Evolutionary conservation across 2,329 filamentous ascomycete genomes (phyloP).

Genomic region (Hypoxylon sp.): DNA sequence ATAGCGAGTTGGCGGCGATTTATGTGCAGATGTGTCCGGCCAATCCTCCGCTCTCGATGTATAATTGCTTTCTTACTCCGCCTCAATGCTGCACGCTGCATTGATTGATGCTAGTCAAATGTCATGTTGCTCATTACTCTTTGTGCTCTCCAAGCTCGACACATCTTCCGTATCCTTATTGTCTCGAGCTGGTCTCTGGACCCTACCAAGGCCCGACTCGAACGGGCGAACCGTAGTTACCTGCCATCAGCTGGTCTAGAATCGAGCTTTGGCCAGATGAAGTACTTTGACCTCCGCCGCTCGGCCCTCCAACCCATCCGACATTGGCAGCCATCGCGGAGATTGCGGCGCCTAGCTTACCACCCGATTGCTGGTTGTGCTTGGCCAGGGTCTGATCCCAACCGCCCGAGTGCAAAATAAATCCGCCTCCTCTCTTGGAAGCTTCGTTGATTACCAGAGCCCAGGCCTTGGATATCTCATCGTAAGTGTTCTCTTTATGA

Average conservation of each 20-base stretch:
- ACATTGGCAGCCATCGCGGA: conserved; percentile 79
- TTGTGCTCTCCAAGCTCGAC: conserved; percentile 8
- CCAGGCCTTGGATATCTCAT: conserved; percentile 96
- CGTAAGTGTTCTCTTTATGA: conserved; percentile 95
- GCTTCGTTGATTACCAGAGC: conserved; percentile 90
- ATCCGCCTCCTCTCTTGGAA: conserved; percentile 89
- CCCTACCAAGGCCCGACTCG: conserved; percentile 72
- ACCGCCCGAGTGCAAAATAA: conserved; percentile 86
- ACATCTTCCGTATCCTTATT: neutral
- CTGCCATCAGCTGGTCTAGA: conserved; percentile 71
- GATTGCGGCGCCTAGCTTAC: conserved; percentile 83
- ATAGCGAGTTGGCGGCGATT: conserved; percentile 34
- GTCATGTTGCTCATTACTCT: conserved; percentile 34
- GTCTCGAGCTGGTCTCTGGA: neutral
- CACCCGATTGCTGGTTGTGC: conserved; percentile 88
- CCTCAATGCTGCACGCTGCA: conserved; percentile 37
- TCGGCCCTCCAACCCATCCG: conserved; percentile 75
- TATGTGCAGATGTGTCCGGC: conserved; percentile 34
- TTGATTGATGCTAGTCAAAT: conserved; percentile 32
- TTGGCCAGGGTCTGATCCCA: conserved; percentile 91
- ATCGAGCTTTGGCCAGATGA: conserved; percentile 66
- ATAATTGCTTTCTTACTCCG: conserved; percentile 25
- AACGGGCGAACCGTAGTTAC: conserved; percentile 70
- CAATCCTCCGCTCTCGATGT: conserved; percentile 18
- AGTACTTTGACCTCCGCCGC: conserved; percentile 40